Conservation (phyloP, 768 basidiomycete genomes). For the Russula sp. region DNA sequence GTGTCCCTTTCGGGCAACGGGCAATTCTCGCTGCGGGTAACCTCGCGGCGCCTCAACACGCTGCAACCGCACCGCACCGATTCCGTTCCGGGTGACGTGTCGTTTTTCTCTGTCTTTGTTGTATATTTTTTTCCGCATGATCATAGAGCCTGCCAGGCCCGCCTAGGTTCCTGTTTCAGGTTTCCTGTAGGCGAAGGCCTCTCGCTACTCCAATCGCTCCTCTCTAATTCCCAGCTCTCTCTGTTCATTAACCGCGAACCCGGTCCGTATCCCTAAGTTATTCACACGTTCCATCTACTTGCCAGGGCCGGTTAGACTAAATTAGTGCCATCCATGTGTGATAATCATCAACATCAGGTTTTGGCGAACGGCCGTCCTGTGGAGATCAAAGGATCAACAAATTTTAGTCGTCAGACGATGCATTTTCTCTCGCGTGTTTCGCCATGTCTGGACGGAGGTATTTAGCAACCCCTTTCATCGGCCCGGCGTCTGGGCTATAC, state of each 20-base stretch:
- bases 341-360: not conserved
- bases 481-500: not conserved
- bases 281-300: not conserved
- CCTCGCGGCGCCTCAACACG: constrained; percentile 12
- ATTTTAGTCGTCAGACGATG: not conserved
- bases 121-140: not conserved
- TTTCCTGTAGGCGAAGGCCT: not conserved
- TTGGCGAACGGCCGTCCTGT: not conserved
- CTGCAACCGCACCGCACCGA: not conserved
- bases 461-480: not conserved
- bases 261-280: not conserved
- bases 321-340: not conserved
- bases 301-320: too few relatives aligned
- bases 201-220: not conserved
- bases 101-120: not conserved
- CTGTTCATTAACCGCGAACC: not conserved
- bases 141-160: not conserved
- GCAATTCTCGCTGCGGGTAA: not conserved
- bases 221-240: not conserved
- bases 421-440: not conserved
- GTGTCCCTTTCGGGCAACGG: constrained; percentile 5
- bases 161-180: constrained; percentile 11
- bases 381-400: not conserved
- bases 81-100: not conserved
- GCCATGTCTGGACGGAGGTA: not conserved